Percentiles rank a stretch among this genome's conserved stretches.
Evolutionary conservation across 441 rosid genomes (phyloP).

Genomic region (Euphorbia corollata): DNA sequence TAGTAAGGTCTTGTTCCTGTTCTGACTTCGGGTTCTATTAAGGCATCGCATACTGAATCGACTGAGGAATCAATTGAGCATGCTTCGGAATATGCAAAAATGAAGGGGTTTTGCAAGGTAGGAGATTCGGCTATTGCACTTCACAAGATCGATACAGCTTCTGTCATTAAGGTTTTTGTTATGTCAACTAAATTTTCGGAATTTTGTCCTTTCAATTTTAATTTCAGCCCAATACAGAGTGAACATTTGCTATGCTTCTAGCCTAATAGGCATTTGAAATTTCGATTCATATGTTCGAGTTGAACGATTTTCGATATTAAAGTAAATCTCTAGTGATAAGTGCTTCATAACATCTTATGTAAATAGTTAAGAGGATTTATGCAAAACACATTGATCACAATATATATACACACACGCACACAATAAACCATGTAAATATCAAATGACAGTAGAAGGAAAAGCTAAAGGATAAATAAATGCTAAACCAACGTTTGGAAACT

Average conservation of each 20-base stretch:
- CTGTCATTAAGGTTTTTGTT: conserved; percentile 79
- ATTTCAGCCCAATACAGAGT: not conserved
- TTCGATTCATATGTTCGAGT: too few species aligned
- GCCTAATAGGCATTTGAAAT: too few species aligned
- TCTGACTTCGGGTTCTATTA: conserved; percentile 74
- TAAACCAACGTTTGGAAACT: too few species aligned
- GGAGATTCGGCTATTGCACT: conserved; percentile 87
- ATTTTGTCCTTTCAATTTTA: not conserved
- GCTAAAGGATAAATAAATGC: not conserved
- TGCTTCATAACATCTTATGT: not conserved
- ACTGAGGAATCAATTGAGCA: conserved; percentile 70
- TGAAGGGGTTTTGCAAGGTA: conserved; percentile 53
- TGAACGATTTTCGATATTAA: too few species aligned
- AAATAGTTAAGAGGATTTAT: not conserved
- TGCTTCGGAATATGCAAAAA: conserved; percentile 56
- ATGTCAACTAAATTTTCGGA: conserved; percentile 22
- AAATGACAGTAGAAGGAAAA: not conserved
- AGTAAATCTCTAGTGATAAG: too few species aligned
- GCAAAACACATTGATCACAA: not conserved
- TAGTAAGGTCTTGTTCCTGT: conserved; percentile 70
- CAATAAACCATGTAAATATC: not conserved
- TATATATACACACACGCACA: not conserved
- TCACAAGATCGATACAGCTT: conserved; percentile 64
- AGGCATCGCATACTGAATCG: conserved; percentile 76
- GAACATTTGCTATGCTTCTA: not conserved